Evolutionary conservation across 2,329 filamentous ascomycete species (phyloP).

Genomic region (Colletotrichum liriopes): DNA sequence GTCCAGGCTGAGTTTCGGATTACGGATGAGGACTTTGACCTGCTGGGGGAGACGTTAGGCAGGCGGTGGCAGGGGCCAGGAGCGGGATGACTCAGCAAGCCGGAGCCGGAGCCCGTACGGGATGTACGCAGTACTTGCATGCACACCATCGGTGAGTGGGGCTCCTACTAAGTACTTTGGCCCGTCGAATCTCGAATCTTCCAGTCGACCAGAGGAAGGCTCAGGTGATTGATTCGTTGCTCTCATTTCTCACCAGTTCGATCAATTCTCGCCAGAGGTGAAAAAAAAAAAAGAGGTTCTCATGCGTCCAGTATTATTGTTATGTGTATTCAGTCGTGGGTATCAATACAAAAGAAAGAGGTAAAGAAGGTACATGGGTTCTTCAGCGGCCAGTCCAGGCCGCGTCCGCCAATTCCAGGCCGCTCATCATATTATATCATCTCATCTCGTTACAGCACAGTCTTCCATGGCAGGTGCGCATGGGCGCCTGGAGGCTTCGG

Average conservation of each 20-base stretch:
- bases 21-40: conserved; percentile 27
- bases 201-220: background rate
- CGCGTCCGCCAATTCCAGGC: background rate
- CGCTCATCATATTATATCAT: background rate
- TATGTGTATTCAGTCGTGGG: background rate
- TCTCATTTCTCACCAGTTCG: background rate
- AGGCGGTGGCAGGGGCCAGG: background rate
- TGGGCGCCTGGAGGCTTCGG: conserved; percentile 2
- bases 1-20: conserved; percentile 32
- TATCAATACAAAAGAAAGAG: conserved; percentile 26
- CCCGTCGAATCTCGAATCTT: background rate
- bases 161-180: background rate
- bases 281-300: no score
- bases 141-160: background rate
- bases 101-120: background rate
- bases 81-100: conserved; percentile 30
- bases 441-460: background rate
- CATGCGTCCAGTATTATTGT: no score
- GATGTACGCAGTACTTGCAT: background rate
- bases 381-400: background rate
- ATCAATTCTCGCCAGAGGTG: no score
- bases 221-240: background rate
- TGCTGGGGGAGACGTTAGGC: conserved; percentile 1
- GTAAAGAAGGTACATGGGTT: conserved; percentile 11
- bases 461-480: background rate